These are phyloP conservation scores for Vitis labrusca DNA, from an alignment of 164 flowering plant genomes.

Conservation along the genomic window DNA sequence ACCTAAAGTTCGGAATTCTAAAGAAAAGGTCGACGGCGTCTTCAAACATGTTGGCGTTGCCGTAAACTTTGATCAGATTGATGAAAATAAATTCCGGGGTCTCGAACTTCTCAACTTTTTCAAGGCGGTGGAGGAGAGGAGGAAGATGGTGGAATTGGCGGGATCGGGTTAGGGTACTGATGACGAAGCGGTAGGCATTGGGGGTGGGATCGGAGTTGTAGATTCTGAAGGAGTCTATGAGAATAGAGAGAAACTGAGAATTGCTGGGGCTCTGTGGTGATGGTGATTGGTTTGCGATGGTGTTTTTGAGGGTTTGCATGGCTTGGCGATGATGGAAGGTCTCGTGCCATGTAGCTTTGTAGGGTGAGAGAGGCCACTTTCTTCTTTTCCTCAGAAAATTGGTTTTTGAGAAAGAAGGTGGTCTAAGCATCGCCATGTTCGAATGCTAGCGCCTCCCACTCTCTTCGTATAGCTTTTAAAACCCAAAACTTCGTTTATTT, in stretches of 20 bases:
- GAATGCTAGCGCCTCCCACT: too few relatives aligned
- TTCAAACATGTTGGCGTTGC: conserved; percentile 24
- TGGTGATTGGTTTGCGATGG: background rate
- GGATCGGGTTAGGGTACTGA: conserved; percentile 40
- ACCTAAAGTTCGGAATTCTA: conserved; percentile 64
- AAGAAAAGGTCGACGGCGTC: conserved; percentile 62
- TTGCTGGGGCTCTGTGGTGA: conserved; percentile 11
- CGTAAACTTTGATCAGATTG: conserved; percentile 48
- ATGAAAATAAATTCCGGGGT: conserved; percentile 59
- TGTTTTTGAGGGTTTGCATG: conserved; percentile 33
- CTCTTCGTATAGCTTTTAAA: too few relatives aligned
- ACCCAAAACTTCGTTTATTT: too few relatives aligned
- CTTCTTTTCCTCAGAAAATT: conserved; percentile 39
- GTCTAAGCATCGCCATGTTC: conserved; percentile 2
- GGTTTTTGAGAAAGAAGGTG: background rate
- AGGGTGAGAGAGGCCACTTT: conserved; percentile 41
- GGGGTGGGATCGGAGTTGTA: conserved; percentile 59
- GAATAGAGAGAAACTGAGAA: conserved; percentile 38
- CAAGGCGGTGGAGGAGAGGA: conserved; percentile 51
- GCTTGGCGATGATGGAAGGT: conserved; percentile 35
- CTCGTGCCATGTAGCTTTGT: conserved; percentile 37
- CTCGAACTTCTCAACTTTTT: conserved; percentile 46
- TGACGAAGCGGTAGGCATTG: conserved; percentile 50
- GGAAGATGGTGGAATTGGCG: conserved; percentile 42
- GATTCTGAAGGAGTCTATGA: conserved; percentile 45